A percentile compares a stretch with the other conserved stretches of the same genome.
phyloP scores from a whole-genome alignment of 345 rosid species.

The Brassica nigra region DNA sequence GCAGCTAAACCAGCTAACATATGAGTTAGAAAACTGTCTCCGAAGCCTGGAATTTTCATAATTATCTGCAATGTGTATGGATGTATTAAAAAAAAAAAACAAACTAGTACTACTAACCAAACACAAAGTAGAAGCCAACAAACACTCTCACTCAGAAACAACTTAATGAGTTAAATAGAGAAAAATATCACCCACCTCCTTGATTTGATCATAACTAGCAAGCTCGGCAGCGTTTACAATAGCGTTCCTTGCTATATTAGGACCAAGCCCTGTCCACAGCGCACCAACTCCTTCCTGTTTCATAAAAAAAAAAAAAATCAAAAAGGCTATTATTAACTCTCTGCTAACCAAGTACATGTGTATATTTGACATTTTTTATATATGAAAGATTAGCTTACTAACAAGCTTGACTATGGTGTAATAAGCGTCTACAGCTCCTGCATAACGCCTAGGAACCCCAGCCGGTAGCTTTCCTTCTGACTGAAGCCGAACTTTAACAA shows the following conservation, averaged over 20 bases:
- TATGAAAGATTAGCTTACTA: constrained; percentile 27
- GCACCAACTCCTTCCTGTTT: constrained; percentile 82
- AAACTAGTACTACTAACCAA: constrained; percentile 31
- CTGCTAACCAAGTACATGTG: neutral
- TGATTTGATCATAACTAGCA: constrained; percentile 96
- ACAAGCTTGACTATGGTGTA: constrained; percentile 74
- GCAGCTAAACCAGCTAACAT: constrained; percentile 91
- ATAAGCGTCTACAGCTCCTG: constrained; percentile 89
- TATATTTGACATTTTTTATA: neutral
- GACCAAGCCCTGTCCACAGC: constrained; percentile 96
- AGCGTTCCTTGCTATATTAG: constrained; percentile 92
- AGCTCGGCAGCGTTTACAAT: constrained; percentile 97
- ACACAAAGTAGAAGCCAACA: constrained; percentile 25
- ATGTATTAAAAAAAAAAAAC: constrained; percentile 39
- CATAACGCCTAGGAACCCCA: constrained; percentile 86
- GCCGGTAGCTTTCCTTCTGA: constrained; percentile 88
- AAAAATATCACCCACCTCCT: constrained; percentile 52
- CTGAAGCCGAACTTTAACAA: constrained; percentile 93
- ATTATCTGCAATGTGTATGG: constrained; percentile 78
- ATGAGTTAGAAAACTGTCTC: constrained; percentile 78
- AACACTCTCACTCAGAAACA: neutral
- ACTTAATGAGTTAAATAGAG: neutral
- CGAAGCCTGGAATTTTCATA: constrained; percentile 92
- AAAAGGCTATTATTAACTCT: constrained; percentile 2
- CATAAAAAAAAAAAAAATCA: neutral